A percentile compares a stretch with the other conserved stretches of the same genome.
Conservation (phyloP, 1,139 yeast genomes). For the Taiozyma sp. region DNA sequence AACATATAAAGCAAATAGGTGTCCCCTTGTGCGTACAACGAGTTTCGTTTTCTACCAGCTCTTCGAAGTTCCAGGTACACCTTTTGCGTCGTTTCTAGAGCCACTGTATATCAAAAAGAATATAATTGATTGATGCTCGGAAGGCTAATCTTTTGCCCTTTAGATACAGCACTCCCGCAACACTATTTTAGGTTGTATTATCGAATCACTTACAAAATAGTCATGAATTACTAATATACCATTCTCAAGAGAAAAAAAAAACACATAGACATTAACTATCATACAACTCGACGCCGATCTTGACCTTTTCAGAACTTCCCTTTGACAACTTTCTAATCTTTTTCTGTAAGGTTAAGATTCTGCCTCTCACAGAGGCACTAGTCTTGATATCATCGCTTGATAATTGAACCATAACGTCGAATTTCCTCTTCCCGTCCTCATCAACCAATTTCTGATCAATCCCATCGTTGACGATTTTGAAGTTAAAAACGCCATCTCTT, state of each 20-base stretch:
- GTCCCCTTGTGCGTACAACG: too few species aligned
- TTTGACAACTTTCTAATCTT: constrained; percentile 45
- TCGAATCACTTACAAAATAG: too few species aligned
- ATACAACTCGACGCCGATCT: constrained; percentile 33
- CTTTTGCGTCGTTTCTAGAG: too few species aligned
- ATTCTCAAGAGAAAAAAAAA: neutral
- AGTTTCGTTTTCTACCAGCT: too few species aligned
- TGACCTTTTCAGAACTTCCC: constrained; percentile 38
- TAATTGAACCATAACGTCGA: constrained; percentile 42
- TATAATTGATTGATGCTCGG: too few species aligned
- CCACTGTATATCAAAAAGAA: too few species aligned
- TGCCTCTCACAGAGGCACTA: constrained; percentile 49
- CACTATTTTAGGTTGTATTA: too few species aligned
- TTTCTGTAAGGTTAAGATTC: constrained; percentile 47
- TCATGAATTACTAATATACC: too few species aligned
- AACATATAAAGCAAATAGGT: too few species aligned
- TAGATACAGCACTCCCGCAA: too few species aligned
- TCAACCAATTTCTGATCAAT: constrained; percentile 16
- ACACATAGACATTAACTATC: constrained; percentile 15
- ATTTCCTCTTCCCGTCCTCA: constrained; percentile 29
- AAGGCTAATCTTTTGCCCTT: too few species aligned
- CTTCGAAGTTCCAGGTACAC: too few species aligned
- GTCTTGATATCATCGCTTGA: constrained; percentile 48
- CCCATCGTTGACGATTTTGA: constrained; percentile 28
- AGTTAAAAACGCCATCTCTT: constrained; percentile 47